Evolutionary conservation across 345 rosid genomes (phyloP), one percentile per base, ranked within the genome.

Genomic region (Eucalyptus decipiens): DNA sequence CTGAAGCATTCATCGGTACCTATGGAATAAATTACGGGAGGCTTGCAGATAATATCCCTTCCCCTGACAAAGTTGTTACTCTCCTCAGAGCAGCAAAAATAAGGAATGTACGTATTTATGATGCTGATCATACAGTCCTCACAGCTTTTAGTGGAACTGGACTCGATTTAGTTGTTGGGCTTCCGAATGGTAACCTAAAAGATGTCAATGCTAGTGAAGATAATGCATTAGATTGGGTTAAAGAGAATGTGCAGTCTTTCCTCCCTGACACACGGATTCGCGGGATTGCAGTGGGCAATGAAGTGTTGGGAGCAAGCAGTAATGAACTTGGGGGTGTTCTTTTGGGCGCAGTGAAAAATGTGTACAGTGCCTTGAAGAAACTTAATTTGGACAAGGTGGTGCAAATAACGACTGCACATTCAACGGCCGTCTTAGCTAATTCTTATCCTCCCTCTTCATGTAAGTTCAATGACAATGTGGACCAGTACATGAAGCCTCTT

Each of bases 361-460:
- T 98, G 47, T 93, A 97, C 91, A 92, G 90, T 88, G 99, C 99
- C 43, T 15, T 96, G 47, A 87, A 93, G 88, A 93, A 93, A 89
- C 94, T 98, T 89, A 60, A 92, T 80, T 92, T 98, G 52, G 93
- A 94, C 80, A 91, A 93, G n/a, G 90, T 89, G 3, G 95, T 98
- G 91, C 99, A 97, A 93, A 93, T 98, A 91, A 93, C 97, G 1
- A 97, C 99, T 6, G 93, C 99, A 69, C 99, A 98, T 92, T 98
- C 99, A 19, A 97, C 95, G 88, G 99, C 99, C 43, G 99, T 98
- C 90, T 98, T 98, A 89, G 88, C 89, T 67, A 87, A 96, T 56
- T 98, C 99, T 16, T 98, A 92, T 65, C 99, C 99, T 23, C 99
- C 99, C 5, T 98, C 99, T 3, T 96, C 99, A 3, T 98, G 99